These are phyloP conservation scores for Solanum paucissectum DNA, from an alignment of 257 asterid genomes.

Conservation along the genomic window DNA sequence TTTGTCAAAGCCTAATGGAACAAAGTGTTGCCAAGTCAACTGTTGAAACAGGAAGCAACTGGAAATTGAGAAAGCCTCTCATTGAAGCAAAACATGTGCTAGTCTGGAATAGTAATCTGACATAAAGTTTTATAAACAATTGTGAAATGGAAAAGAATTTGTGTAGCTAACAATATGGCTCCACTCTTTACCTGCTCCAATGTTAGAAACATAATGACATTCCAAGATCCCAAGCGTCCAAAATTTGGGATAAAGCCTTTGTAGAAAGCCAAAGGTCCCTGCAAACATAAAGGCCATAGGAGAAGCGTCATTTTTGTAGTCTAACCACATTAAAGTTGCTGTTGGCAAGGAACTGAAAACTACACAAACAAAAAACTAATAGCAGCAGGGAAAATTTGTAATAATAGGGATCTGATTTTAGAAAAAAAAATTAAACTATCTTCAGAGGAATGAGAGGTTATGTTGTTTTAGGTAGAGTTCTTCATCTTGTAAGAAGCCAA, in stretches of 20 bases:
- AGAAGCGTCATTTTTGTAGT: background rate
- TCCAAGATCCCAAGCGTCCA: slow-evolving; percentile 95
- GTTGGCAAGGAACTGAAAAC: background rate
- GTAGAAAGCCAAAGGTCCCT: slow-evolving; percentile 96
- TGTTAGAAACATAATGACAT: slow-evolving; percentile 87
- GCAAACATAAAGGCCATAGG: slow-evolving; percentile 2
- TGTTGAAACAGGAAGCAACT: background rate
- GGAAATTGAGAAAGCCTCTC: background rate
- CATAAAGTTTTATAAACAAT: background rate
- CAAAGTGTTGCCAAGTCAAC: background rate
- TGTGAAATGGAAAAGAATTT: background rate
- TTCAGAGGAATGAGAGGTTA: background rate
- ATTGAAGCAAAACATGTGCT: background rate
- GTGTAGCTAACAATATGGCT: background rate
- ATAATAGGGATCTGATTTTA: background rate
- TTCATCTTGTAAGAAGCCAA: background rate
- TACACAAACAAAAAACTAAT: background rate
- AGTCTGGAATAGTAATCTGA: background rate
- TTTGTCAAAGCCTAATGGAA: background rate
- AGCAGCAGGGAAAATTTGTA: background rate
- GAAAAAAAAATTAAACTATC: background rate
- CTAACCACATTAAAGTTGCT: background rate
- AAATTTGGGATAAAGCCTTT: slow-evolving; percentile 94
- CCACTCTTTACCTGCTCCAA: slow-evolving; percentile 65
- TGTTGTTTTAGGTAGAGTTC: background rate